Evolutionary conservation across 116 monocot species (phyloP), one percentile per base, ranked within the genome.

Genomic region (Cymodocea nodosa): DNA sequence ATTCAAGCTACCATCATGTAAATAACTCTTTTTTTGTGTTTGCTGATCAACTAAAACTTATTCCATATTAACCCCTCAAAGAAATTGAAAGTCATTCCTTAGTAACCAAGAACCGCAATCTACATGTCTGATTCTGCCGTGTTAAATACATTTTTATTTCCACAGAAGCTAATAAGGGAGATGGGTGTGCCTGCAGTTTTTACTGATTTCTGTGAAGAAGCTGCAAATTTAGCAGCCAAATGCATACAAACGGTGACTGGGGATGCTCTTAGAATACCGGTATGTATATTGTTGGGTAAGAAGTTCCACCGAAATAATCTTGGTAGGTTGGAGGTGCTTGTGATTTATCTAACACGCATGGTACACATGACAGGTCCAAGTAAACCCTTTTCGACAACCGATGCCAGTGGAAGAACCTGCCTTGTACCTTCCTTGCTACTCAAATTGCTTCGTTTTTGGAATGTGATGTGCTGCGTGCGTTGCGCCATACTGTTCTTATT

Each of bases 121-220:
- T n/a, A 39, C 22, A 56, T 44, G 34, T 67, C 53, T 12, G n/a
- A 0, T 53, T 1, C 15, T 52, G 34, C 11, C 10, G 4, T 11
- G 4, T 52, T 64, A 15, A 60, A 15, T 34, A 35, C 50, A 50
- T 50, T 50, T 19, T 50, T 20, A 13, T 25, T 6, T 64, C 23
- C 59, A 20, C 75, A 89, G 98, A 74, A 84, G 59, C 66, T 92
- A 56, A 84, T 98, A 37, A 86, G 73, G 52, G 65, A 82, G 51
- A 84, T 85, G 59, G 72, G 79, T 5, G 65, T 98, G 62, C 88
- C 86, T 12, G 81, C 85, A 58, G 40, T 86, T 50, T 98, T 98
- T 63, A 84, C 89, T 14, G 98, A 98, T 71, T 98, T 74, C 69
- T 98, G 98, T 63, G 92, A 98, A 63, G 92, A 98, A 89, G 98